phyloP scores from a whole-genome alignment of 345 rosid genomes.

The Angophora floribunda region DNA sequence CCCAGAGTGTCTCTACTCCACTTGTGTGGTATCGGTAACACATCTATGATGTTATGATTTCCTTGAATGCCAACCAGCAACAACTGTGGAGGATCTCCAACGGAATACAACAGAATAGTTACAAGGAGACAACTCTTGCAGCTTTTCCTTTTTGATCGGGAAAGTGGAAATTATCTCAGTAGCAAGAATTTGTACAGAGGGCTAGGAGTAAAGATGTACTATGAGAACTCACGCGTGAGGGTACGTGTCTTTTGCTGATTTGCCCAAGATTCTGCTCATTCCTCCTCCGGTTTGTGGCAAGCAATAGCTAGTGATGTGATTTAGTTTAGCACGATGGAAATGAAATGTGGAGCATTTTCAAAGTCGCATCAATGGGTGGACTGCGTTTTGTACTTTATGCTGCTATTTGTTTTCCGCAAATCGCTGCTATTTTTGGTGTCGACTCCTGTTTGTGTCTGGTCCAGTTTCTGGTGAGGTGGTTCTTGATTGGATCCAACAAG shows the following conservation, averaged over 20 bases:
- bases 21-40: constrained; percentile 37
- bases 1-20: constrained; percentile 31
- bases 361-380: not conserved
- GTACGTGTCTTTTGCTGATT: not conserved
- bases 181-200: not conserved
- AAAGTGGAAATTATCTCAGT: not conserved
- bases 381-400: not conserved
- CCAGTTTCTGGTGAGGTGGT: not conserved
- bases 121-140: not conserved
- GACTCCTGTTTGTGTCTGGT: not conserved
- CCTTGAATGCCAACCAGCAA: not conserved
- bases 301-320: not conserved
- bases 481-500: not conserved
- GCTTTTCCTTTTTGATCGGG: not conserved
- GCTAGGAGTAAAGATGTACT: not conserved
- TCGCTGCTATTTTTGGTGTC: not conserved
- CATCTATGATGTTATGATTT: not conserved
- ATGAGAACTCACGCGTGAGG: not conserved
- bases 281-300: not conserved
- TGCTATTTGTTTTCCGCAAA: not conserved
- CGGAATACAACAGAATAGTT: not conserved
- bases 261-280: not conserved
- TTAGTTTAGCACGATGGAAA: not conserved
- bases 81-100: not conserved
- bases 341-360: not conserved